A percentile compares a stretch with the other conserved stretches of the same genome.
phyloP scores from a whole-genome alignment of 2,329 filamentous ascomycete genomes.

The Tolypocladium amazonense region DNA sequence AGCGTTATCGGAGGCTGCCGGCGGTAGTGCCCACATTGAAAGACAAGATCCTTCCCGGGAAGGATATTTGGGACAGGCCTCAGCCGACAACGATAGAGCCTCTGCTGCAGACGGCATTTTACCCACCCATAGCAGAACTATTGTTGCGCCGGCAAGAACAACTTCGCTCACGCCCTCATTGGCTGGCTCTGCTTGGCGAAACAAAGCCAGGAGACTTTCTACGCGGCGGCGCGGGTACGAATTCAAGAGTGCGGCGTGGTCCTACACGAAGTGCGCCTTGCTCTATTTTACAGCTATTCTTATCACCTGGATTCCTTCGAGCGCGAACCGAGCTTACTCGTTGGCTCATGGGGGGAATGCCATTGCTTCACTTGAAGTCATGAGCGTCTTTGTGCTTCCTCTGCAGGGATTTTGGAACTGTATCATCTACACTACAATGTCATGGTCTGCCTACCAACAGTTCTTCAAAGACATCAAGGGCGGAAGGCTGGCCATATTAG shows the following conservation, averaged over 20 bases:
- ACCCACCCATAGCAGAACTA: background rate
- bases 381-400: constrained; percentile 60
- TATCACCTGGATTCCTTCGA: constrained; percentile 61
- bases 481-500: background rate
- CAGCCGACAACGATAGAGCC: background rate
- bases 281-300: constrained; percentile 56
- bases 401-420: constrained; percentile 73
- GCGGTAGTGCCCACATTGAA: background rate
- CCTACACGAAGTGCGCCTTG: constrained; percentile 53
- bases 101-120: background rate
- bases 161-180: background rate
- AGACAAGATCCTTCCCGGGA: background rate
- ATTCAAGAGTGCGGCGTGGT: constrained; percentile 48
- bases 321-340: constrained; percentile 59
- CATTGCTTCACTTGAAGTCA: constrained; percentile 41
- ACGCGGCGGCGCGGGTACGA: constrained; percentile 24
- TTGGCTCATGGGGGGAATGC: constrained; percentile 33
- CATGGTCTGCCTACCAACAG: constrained; percentile 42
- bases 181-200: background rate
- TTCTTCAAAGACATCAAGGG: constrained; percentile 4
- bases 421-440: constrained; percentile 58
- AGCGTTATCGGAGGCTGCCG: background rate
- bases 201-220: background rate
- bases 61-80: background rate
- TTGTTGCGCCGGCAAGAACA: background rate